These are phyloP conservation scores for Chalaropsis thielavioides DNA, from an alignment of 2,329 filamentous ascomycete species.

Conservation along the genomic window DNA sequence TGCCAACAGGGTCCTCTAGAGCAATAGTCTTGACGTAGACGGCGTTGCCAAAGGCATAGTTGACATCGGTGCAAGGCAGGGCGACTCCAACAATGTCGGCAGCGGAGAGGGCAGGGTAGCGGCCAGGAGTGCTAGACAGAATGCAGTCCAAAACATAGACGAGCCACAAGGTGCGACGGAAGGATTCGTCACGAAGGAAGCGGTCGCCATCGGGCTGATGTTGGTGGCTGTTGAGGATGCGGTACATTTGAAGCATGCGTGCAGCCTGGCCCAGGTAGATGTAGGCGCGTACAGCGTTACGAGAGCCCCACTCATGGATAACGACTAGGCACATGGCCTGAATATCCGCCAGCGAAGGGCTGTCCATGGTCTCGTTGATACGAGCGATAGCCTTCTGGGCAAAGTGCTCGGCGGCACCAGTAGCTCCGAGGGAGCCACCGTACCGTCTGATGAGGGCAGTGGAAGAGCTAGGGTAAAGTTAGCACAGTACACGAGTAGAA, in stretches of 20 bases:
- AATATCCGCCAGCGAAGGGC: conserved; percentile 45
- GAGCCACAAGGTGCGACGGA: conserved; percentile 47
- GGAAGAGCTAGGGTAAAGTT: conserved; percentile 33
- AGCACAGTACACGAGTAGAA: background rate
- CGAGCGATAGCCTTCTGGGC: conserved; percentile 42
- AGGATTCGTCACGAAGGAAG: conserved; percentile 46
- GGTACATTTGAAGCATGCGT: conserved; percentile 51
- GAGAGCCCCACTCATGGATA: conserved; percentile 48
- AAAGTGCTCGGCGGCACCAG: conserved; percentile 43
- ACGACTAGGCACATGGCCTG: conserved; percentile 46
- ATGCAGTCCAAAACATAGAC: conserved; percentile 50
- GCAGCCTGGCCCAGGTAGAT: conserved; percentile 48
- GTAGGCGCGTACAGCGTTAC: conserved; percentile 48
- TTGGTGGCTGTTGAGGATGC: conserved; percentile 42
- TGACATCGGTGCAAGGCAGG: conserved; percentile 46
- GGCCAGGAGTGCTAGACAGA: conserved; percentile 46
- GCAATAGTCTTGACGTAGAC: conserved; percentile 43
- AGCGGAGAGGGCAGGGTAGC: conserved; percentile 40
- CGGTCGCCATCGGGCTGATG: conserved; percentile 38
- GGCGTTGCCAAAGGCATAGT: conserved; percentile 47
- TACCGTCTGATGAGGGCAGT: conserved; percentile 42
- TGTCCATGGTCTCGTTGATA: conserved; percentile 44
- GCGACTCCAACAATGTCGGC: conserved; percentile 42
- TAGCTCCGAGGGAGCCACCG: conserved; percentile 37
- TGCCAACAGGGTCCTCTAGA: conserved; percentile 27